Base-by-base conservation (phyloP, 1,284 basidiomycete genomes). In the Somion occarium region DNA sequence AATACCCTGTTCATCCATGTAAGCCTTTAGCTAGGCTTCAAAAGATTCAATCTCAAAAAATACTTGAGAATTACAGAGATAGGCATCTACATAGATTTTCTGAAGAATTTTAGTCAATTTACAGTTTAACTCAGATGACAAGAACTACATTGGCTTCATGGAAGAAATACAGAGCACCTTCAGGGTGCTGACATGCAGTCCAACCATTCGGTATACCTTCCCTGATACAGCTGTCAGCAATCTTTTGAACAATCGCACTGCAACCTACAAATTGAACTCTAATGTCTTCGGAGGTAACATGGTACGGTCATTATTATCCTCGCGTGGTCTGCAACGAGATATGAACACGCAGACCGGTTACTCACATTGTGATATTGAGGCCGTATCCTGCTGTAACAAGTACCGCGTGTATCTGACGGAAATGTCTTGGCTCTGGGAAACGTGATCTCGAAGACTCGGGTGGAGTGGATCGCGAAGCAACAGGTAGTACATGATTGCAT, bases 131-230 rank as follows among this genome's bases (percentile, higher is more conserved):
- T 12, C 5, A 18, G 11, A 26, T 18, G 12, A 19, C 4, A 25
- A 26, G 26, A 7, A 34, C n/a, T 25, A 50, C 49, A 11, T 37
- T 27, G 11, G 15, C 15, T n/a, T 27, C 26, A 38, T 50, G 3
- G 25, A 34, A 44, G 49, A 45, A 50, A 30, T 50, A 50, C n/a
- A 50, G 22, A 11, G 49, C 49, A 23, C 49, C 49, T 38, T 50
- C 49, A 3, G 49, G 49, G 38, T 50, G 49, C 4, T 11, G 11
- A 41, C 43, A 45, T 23, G 49, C 49, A 5, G 15, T 25, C 49
- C 49, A 50, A 5, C 43, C 49, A 7, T 25, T 7, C 9, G 43
- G 43, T 9, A 44, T 22, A 15, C 22, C 43, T 5, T 7, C 5
- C 22, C 43, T 44, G 43, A 5, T n/a, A 5, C 7, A 42, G 7